Conservation (phyloP, 1,284 basidiomycete genomes). For the Ceratobasidium sp. region DNA sequence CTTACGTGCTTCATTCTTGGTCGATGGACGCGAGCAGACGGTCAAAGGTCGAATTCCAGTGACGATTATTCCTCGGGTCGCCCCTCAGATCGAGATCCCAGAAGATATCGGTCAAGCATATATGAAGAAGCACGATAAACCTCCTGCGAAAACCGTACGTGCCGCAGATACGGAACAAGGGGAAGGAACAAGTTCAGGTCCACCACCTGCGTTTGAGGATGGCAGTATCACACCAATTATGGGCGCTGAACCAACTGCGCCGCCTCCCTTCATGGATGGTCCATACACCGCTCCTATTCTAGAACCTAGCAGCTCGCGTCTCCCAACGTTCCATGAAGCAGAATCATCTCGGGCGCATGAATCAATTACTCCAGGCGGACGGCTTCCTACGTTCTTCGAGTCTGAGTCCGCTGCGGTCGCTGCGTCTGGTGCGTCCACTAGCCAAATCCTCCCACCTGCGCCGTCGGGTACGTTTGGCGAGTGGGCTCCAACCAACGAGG, state of each 20-base stretch:
- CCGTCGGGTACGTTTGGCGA: conserved; percentile 40
- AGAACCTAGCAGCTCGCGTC: conserved; percentile 34
- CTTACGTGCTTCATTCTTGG: conserved; percentile 76
- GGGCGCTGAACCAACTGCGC: conserved; percentile 52
- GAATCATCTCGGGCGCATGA: conserved; percentile 53
- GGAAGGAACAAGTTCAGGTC: conserved; percentile 68
- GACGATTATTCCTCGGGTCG: conserved; percentile 75
- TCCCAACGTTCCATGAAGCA: conserved; percentile 45
- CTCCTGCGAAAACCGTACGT: conserved; percentile 76
- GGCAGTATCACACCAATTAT: conserved; percentile 57
- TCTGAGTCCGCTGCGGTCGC: conserved; percentile 69
- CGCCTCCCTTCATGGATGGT: conserved; percentile 81
- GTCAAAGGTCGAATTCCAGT: conserved; percentile 75
- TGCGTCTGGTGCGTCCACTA: conserved; percentile 52
- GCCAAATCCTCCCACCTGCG: conserved; percentile 47
- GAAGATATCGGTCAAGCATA: conserved; percentile 73
- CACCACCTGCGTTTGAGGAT: conserved; percentile 81
- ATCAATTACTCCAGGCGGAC: conserved; percentile 68
- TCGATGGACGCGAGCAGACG: conserved; percentile 55
- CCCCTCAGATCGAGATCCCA: conserved; percentile 76
- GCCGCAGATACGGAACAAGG: conserved; percentile 71
- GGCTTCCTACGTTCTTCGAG: conserved; percentile 80
- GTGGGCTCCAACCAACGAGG: conserved; percentile 13
- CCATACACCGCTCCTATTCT: conserved; percentile 19
- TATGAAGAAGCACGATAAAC: conserved; percentile 85